These are phyloP conservation scores for Neonectria punicea DNA, from an alignment of 2,329 filamentous ascomycete genomes.

Conservation along the genomic window DNA sequence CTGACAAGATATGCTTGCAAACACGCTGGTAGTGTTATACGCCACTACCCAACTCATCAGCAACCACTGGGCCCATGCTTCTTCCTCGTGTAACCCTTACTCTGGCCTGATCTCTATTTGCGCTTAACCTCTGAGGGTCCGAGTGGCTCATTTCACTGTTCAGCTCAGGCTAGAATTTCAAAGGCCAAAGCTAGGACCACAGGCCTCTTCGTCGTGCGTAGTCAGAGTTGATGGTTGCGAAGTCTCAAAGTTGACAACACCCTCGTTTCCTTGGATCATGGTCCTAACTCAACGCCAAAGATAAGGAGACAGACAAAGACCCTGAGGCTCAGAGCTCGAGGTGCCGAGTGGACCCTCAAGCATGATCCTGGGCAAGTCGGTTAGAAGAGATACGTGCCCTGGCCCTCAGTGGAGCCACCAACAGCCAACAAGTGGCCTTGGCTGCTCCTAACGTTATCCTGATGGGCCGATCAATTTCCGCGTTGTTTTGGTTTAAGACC, in stretches of 20 bases:
- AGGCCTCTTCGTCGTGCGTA: not conserved
- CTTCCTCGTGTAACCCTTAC: not conserved
- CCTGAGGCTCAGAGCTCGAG: constrained; percentile 35
- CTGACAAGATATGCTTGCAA: too few species aligned
- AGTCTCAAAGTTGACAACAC: not conserved
- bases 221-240: too few species aligned
- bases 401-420: constrained; percentile 32
- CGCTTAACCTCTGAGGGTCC: too few species aligned
- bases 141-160: not conserved
- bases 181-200: not conserved
- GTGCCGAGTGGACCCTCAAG: constrained; percentile 32
- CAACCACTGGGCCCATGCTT: not conserved
- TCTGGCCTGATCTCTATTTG: not conserved
- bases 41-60: not conserved
- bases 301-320: not conserved
- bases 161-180: not conserved
- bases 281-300: not conserved
- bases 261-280: not conserved
- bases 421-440: not conserved
- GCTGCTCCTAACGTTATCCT: constrained; percentile 22
- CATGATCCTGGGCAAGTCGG: not conserved
- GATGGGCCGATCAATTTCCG: constrained; percentile 24
- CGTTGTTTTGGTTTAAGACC: constrained; percentile 7
- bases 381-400: constrained; percentile 19
- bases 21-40: not conserved